phyloP scores from a whole-genome alignment of 192 early-diverging fungal species.

The Ramicandelaber brevisporus region DNA sequence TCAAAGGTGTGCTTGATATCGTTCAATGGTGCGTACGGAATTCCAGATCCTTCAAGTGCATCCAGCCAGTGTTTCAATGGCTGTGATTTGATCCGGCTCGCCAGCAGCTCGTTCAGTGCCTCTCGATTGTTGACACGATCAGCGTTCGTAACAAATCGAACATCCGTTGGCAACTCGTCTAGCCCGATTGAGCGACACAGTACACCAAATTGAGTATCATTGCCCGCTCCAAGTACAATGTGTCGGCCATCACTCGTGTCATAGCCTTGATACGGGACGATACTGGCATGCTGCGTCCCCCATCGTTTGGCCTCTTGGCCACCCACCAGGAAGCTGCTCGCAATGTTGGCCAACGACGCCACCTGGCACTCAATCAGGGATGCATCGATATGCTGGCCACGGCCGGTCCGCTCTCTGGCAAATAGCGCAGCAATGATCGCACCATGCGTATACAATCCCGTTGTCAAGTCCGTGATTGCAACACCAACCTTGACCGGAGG shows the following conservation, averaged over 20 bases:
- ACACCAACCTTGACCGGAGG: slow-evolving; percentile 86
- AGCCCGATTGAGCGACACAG: slow-evolving; percentile 27
- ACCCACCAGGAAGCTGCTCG: slow-evolving; percentile 59
- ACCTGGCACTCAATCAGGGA: slow-evolving; percentile 75
- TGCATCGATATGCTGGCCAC: slow-evolving; percentile 71
- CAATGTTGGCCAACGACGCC: slow-evolving; percentile 74
- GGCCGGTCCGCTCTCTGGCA: slow-evolving; percentile 26
- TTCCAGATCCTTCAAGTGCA: slow-evolving; percentile 31
- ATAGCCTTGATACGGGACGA: slow-evolving; percentile 82
- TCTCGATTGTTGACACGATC: slow-evolving; percentile 47
- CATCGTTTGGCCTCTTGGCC: slow-evolving; percentile 50
- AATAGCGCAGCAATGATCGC: slow-evolving; percentile 74
- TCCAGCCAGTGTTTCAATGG: slow-evolving; percentile 32
- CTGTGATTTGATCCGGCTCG: slow-evolving; percentile 14
- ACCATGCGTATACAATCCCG: slow-evolving; percentile 68
- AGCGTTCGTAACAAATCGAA: slow-evolving; percentile 34
- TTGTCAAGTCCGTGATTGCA: slow-evolving; percentile 67
- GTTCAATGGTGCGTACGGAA: slow-evolving; percentile 70
- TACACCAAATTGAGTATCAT: slow-evolving; percentile 55
- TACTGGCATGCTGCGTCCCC: slow-evolving; percentile 74
- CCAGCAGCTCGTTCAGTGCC: slow-evolving; percentile 30
- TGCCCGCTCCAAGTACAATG: slow-evolving; percentile 78
- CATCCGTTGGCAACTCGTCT: slow-evolving; percentile 17
- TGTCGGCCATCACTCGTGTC: slow-evolving; percentile 44
- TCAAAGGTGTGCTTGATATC: slow-evolving; percentile 49